Percentiles rank a stretch among this genome's conserved stretches.
Evolutionary conservation across 331 rosid genomes (phyloP).

Genomic region (Stylosanthes scabra): DNA sequence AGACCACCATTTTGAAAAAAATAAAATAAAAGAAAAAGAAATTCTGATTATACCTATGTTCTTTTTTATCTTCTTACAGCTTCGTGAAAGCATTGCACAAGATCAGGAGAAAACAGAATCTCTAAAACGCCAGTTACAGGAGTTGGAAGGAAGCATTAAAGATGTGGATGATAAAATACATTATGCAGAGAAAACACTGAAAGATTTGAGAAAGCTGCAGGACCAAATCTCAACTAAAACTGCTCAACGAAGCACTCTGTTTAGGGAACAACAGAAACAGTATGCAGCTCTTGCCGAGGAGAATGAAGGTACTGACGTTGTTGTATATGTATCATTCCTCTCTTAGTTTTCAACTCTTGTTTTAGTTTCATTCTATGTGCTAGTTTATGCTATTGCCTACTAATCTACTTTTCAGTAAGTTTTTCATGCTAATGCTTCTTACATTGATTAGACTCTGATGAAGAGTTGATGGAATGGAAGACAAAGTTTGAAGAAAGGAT

Average conservation of each 20-base stretch:
- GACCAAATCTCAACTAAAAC: constrained; percentile 68
- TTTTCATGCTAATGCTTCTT: constrained; percentile 39
- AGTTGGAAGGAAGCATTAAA: constrained; percentile 70
- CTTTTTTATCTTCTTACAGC: constrained; percentile 56
- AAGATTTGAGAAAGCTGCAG: constrained; percentile 65
- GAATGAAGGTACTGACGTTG: constrained; percentile 67
- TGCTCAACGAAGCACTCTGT: constrained; percentile 71
- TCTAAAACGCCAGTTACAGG: constrained; percentile 62
- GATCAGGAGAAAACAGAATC: constrained; percentile 82
- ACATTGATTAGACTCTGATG: constrained; percentile 77
- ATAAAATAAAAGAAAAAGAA: constrained; percentile 7
- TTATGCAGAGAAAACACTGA: constrained; percentile 54
- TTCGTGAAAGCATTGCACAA: constrained; percentile 84
- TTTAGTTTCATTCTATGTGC: constrained; percentile 15
- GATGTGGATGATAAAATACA: constrained; percentile 67
- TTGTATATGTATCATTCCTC: constrained; percentile 4
- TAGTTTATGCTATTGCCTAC: constrained; percentile 17
- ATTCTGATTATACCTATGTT: constrained; percentile 31
- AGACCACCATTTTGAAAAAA: constrained; percentile 13
- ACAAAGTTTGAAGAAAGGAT: constrained; percentile 80
- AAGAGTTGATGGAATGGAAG: constrained; percentile 89
- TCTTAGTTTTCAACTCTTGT: neutral
- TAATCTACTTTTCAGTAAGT: constrained; percentile 24
- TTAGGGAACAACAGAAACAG: constrained; percentile 68
- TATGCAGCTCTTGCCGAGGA: constrained; percentile 72